These are phyloP conservation scores for Penicillium samsonianum DNA, from an alignment of 495 filamentous ascomycete species.

Conservation along the genomic window DNA sequence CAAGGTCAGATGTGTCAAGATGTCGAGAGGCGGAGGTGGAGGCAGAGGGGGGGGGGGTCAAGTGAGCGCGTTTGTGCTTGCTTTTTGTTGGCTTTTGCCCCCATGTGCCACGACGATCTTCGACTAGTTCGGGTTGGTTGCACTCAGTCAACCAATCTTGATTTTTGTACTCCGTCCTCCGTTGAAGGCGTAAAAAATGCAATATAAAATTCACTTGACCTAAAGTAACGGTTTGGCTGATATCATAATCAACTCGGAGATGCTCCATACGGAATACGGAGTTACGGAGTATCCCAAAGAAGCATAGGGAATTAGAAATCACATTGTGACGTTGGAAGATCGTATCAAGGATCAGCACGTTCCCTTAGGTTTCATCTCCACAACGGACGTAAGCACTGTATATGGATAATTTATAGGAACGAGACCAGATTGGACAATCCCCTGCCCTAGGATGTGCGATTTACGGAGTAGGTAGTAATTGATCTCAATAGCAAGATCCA, in stretches of 20 bases:
- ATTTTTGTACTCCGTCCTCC: neutral
- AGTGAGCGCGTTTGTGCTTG: constrained; percentile 1
- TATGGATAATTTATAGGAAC: neutral
- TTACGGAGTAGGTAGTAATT: no score
- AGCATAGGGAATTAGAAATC: neutral
- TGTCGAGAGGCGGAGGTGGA: neutral
- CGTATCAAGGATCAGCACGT: constrained; percentile 1
- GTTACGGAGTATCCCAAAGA: neutral
- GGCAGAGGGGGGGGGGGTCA: constrained; percentile 4
- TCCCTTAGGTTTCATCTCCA: neutral
- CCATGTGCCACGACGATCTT: constrained; percentile 13
- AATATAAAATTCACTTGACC: neutral
- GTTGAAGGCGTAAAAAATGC: neutral
- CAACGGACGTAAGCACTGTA: constrained; percentile 12
- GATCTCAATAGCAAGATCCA: neutral
- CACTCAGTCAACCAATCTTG: constrained; percentile 4
- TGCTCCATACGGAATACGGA: neutral
- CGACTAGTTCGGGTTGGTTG: neutral
- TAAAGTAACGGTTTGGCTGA: neutral
- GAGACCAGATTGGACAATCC: neutral
- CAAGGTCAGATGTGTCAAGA: constrained; percentile 5
- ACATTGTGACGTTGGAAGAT: neutral
- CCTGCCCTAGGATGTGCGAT: neutral
- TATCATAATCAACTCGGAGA: neutral
- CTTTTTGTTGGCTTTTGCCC: constrained; percentile 1